Conservation (phyloP, 169 alveolate species). For the Cardiosporidium cionae region DNA sequence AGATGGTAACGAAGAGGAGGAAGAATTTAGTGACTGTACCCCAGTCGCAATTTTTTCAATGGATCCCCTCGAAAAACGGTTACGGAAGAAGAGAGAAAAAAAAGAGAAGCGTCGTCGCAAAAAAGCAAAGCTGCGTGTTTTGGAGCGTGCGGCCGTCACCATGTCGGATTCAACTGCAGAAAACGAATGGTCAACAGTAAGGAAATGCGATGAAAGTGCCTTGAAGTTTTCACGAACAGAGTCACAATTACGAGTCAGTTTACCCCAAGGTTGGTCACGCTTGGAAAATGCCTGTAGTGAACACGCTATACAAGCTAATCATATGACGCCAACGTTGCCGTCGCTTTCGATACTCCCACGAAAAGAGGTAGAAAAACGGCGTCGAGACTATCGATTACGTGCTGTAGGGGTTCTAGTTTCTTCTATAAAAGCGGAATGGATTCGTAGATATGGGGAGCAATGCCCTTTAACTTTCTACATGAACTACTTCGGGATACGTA, state of each 20-base stretch:
- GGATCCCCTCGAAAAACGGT: not conserved
- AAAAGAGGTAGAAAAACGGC: not conserved
- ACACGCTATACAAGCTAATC: not conserved
- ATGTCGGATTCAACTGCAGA: no score
- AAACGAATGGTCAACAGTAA: no score
- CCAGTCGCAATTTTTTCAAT: no score
- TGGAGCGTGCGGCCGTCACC: no score
- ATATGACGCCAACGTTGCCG: not conserved
- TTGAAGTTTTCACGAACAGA: no score
- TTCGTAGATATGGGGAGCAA: conserved; percentile 22
- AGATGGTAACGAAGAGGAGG: no score
- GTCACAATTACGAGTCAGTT: no score
- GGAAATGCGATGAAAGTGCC: no score
- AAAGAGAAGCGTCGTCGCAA: no score
- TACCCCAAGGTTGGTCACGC: no score
- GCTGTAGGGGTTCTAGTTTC: conserved; percentile 45
- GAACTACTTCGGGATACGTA: conserved; percentile 24
- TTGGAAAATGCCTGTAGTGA: not conserved
- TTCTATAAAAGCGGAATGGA: conserved; percentile 48
- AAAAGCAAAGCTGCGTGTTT: no score
- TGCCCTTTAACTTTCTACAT: conserved; percentile 33
- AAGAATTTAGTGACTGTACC: no score
- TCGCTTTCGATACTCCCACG: not conserved
- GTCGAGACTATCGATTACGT: not conserved
- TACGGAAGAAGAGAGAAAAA: not conserved